A percentile compares a stretch with the other conserved stretches of the same genome.
Evolutionary conservation across 768 basidiomycete genomes (phyloP).

Genomic region (Fomitopsis serialis): DNA sequence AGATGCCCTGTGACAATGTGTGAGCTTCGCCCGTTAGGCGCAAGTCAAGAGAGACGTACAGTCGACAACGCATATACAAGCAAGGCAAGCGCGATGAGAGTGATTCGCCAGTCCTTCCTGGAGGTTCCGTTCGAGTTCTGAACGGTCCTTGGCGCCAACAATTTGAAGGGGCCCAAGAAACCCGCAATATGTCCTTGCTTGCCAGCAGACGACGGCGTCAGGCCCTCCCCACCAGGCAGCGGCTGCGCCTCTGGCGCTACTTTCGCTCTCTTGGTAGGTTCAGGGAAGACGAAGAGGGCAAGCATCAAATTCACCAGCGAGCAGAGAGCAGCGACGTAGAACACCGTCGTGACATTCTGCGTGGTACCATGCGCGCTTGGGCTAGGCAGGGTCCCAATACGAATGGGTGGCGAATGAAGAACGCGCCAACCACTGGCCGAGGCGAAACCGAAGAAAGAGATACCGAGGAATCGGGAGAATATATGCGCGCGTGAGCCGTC

Average conservation of each 20-base stretch:
- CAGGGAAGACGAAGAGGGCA: slow-evolving; percentile 47
- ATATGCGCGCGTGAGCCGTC: slow-evolving; percentile 69
- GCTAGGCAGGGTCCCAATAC: slow-evolving; percentile 13
- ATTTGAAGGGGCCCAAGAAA: slow-evolving; percentile 58
- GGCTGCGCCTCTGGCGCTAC: slow-evolving; percentile 11
- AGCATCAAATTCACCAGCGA: slow-evolving; percentile 51
- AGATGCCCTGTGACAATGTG: slow-evolving; percentile 53
- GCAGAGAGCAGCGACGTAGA: slow-evolving; percentile 44
- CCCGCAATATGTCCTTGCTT: slow-evolving; percentile 23
- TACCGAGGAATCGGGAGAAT: slow-evolving; percentile 59
- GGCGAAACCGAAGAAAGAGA: slow-evolving; percentile 74
- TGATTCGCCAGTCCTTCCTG: slow-evolving; percentile 69
- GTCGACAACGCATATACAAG: slow-evolving; percentile 62
- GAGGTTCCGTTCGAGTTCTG: slow-evolving; percentile 32
- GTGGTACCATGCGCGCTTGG: slow-evolving; percentile 25
- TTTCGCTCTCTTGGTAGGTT: slow-evolving; percentile 43
- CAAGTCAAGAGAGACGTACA: slow-evolving; percentile 43
- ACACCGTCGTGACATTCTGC: slow-evolving; percentile 42
- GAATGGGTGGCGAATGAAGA: slow-evolving; percentile 38
- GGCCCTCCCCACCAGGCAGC: slow-evolving; percentile 3
- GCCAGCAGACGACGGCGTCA: slow-evolving; percentile 25
- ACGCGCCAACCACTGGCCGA: slow-evolving; percentile 70
- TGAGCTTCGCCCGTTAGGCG: too few relatives aligned
- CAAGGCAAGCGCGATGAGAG: slow-evolving; percentile 55
- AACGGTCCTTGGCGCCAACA: slow-evolving; percentile 58